Evolutionary conservation across 2,329 filamentous ascomycete genomes (phyloP), one percentile per base, ranked within the genome.

Genomic region (Trichophyton rubrum): DNA sequence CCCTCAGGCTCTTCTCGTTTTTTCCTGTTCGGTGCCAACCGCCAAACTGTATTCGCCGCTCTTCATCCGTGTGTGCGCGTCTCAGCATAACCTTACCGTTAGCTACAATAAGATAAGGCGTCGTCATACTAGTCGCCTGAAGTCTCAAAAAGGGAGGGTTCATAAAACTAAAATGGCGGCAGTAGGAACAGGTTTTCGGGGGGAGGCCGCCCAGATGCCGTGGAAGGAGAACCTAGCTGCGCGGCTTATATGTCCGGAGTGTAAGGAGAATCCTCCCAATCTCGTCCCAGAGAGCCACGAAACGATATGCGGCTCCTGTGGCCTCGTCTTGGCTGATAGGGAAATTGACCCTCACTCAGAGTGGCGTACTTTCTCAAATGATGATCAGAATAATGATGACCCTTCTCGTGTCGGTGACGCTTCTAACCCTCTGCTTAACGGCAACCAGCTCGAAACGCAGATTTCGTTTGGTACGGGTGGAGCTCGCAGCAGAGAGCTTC

Each of bases 281-380:
- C 79, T 99, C 40, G 93, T 97, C 71, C 93, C 97, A 72, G 93
- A 92, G 71, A 90, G 90, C 4, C 88, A 86, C 65, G 93, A 99
- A 73, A 89, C 95, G 72, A 90, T 99, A 60, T 99, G 93, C 72
- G 88, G 83, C 62, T 90, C 87, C 63, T 99, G 93, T 69, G 93
- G 93, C 41, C 80, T 96, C 38, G 93, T 99, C 4, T 82, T 99
- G 33, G 88, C 88, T 62, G 88, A 92, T 69, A 87, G 90, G 66
- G 90, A 93, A 72, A 91, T 99, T 70, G 95, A 99, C 72, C 95
- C 89, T 63, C 88, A 95, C 64, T 96, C 90, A 56, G 93, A 99
- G 77, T 99, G 93, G 93, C 89, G 93, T 72, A 99, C 93, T 0
- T 99, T 99, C 77, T 90, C 91, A 71, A 97, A 97, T 72, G 93